Base-by-base conservation (phyloP, 305 asterid species). In the Fraxinus nigra region DNA sequence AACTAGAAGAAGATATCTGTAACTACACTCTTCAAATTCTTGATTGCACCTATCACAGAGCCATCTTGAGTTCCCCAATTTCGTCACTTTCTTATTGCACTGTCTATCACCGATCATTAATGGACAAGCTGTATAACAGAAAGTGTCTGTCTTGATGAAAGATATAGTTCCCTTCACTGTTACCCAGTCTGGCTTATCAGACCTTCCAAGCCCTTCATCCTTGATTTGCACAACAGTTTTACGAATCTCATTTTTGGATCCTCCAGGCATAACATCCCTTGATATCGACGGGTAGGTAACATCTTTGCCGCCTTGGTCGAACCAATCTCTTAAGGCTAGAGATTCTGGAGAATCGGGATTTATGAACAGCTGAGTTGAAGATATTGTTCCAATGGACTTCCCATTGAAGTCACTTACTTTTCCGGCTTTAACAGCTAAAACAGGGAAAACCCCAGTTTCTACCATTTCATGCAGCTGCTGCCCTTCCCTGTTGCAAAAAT, bases 111-210 rank as follows among this genome's bases (percentile, higher is more conserved):
- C 99, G 72, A 90, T 89, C 95, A 89, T 92, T 85, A 96, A 78
- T n/a, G 98, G 98, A 88, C 99, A 96, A 70, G 99, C 99, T 2
- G 97, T 92, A 82, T 96, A 94, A 85, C 93, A 94, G 83, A 94
- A 92, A 63, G 84, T 83, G 88, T 96, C 98, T 0, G 98, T 92
- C 88, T 91, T 96, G 82, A 94, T 89, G 81, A 93, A 96, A n/a
- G 97, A 83, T 81, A 94, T 14, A 51, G 90, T 90, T 74, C 97
- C 99, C 88, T 90, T 96, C 51, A 92, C 96, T 7, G 97, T 90
- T 78, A 93, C 87, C 99, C 99, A 96, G 84, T 94, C 98, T 0
- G 99, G 95, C 87, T 91, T 96, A 78, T 93, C 95, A 14, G 97
- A 93, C 88, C 97, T 90, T 74, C 99, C 99, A 63, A 96, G 96